A percentile compares a stretch with the other conserved stretches of the same genome.
Conservation (phyloP, 768 basidiomycete genomes). For the Naganishia kalamii region DNA sequence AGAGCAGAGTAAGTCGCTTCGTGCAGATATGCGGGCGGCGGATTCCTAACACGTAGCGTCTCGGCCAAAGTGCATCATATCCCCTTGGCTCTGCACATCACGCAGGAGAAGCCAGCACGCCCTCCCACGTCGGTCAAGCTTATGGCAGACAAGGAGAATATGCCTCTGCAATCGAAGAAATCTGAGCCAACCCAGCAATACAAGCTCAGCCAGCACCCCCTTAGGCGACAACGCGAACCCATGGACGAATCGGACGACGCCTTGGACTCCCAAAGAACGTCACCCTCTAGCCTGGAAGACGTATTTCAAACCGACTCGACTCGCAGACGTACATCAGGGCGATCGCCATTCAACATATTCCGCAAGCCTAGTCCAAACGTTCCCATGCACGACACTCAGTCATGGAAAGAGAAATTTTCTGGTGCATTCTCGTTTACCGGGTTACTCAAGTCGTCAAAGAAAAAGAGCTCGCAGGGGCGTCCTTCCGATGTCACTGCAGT, state of each 20-base stretch:
- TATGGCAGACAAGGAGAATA: background rate
- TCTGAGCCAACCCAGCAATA: background rate
- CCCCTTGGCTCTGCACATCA: too few species aligned
- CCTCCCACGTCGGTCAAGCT: too few species aligned
- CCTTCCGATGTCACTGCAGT: background rate
- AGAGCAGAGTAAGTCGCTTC: background rate
- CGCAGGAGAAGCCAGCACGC: too few species aligned
- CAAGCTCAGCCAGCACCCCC: too few species aligned
- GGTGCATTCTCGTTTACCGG: background rate
- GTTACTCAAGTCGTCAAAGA: background rate
- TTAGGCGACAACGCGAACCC: too few species aligned
- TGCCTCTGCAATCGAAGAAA: background rate
- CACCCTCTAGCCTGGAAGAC: background rate
- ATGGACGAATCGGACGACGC: background rate
- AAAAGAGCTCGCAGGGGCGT: background rate
- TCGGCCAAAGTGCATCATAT: too few species aligned
- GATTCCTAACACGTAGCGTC: too few species aligned
- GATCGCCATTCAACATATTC: background rate
- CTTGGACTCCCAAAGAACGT: background rate
- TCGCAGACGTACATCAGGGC: background rate
- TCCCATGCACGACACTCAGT: background rate
- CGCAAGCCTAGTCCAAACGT: background rate
- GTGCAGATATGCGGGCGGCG: too few species aligned
- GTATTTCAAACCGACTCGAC: background rate
- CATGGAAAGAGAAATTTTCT: conserved; percentile 4